Evolutionary conservation across 2,329 filamentous ascomycete genomes (phyloP), one percentile per base, ranked within the genome.

Genomic region (Cytospora schulzeri): DNA sequence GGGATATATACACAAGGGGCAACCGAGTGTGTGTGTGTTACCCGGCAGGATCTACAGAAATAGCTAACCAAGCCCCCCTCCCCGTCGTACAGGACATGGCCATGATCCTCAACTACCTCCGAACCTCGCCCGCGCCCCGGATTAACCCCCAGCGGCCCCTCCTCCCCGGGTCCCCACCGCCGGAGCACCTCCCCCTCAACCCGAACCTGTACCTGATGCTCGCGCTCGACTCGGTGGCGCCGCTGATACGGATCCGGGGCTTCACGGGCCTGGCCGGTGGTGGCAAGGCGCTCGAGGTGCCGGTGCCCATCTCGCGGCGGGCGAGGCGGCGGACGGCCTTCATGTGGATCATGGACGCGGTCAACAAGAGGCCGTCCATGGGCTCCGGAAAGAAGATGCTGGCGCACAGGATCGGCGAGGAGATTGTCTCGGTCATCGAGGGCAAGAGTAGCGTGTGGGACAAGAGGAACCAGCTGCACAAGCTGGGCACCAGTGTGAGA

Each of bases 161-260:
- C 33, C 80, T 94, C 38, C 90, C 92, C 2, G 91, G 91, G 63
- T 83, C 89, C 1, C 92, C 93, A 1, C 91, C 93, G 1, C 82
- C 91, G 28, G 81, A 85, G 4, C 89, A 94, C 71, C 89, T 99
- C 12, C 93, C 95, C 3, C 86, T 97, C 35, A 91, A 97, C 77
- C 95, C 95, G 1, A 84, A 96, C 62, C 85, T 91, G 62, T 99
- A 98, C 80, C 88, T 99, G 56, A 92, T 90, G 15, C 84, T 96
- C 35, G 93, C 93, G 35, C 88, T 99, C 72, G 95, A 99, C 82
- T 96, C 92, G 12, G 90, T 99, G 28, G 92, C 93, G 1, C 95
- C 95, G 12, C 84, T 99, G 19, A 81, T 99, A 73, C 89, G 90
- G 69, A 88, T 99, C 73, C 86, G 88, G 62, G 85, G 85, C 67